These are phyloP conservation scores for Gossypium lobatum DNA, from an alignment of 441 rosid genomes.

Conservation along the genomic window DNA sequence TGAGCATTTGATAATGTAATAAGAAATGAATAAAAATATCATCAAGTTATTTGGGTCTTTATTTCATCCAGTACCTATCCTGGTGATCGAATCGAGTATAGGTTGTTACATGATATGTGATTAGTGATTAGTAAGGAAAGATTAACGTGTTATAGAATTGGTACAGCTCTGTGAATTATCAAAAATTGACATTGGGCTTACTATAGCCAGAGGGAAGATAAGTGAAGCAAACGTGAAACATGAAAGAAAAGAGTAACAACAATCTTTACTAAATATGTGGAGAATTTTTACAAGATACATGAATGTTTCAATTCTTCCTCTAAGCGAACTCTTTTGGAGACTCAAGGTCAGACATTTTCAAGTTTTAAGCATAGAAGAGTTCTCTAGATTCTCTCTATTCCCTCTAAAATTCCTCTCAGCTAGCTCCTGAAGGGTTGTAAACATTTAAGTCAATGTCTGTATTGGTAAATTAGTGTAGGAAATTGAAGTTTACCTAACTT, in stretches of 20 bases:
- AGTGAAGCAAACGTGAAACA: background rate
- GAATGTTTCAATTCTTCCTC: background rate
- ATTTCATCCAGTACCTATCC: background rate
- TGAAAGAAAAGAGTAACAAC: background rate
- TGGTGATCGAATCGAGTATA: background rate
- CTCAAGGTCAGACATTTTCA: background rate
- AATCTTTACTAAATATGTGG: background rate
- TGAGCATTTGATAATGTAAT: background rate
- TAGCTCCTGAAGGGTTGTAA: background rate
- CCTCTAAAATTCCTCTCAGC: background rate
- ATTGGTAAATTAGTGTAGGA: background rate
- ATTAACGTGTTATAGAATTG: background rate
- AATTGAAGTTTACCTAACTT: background rate
- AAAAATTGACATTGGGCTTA: background rate
- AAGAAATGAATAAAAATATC: background rate
- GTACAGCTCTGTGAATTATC: background rate
- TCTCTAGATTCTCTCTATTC: background rate
- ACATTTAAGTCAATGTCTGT: background rate
- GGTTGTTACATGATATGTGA: background rate
- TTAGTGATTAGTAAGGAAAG: background rate
- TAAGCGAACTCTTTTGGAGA: no score
- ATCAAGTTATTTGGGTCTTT: background rate
- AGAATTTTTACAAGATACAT: background rate
- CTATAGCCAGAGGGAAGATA: background rate
- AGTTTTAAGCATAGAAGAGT: background rate